Conservation (phyloP, 176 grass and related monocot species). For the Guadua angustifolia region DNA sequence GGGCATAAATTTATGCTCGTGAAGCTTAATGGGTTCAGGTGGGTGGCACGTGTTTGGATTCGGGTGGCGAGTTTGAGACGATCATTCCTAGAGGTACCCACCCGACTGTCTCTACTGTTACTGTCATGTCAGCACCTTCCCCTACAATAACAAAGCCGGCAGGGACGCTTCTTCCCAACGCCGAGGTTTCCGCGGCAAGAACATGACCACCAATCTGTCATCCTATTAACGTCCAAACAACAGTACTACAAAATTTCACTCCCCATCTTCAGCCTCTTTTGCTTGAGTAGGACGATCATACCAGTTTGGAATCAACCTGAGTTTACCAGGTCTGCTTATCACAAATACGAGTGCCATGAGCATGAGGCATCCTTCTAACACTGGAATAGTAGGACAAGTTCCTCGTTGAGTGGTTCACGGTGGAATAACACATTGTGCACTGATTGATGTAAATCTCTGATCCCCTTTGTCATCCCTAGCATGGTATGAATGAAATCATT, state of each 20-base stretch:
- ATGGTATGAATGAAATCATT: slow-evolving; percentile 26
- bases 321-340: background rate
- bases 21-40: too few relatives aligned
- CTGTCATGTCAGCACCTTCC: background rate
- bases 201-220: background rate
- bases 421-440: slow-evolving; percentile 40
- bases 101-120: too few relatives aligned
- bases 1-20: too few relatives aligned
- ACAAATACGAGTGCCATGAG: slow-evolving; percentile 29
- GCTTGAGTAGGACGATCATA: background rate
- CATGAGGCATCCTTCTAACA: slow-evolving; percentile 46
- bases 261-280: slow-evolving; percentile 11
- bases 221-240: background rate
- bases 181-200: background rate
- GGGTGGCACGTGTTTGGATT: too few relatives aligned
- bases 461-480: slow-evolving; percentile 32
- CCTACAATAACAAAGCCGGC: slow-evolving; percentile 8
- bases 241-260: background rate
- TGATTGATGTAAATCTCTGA: slow-evolving; percentile 53
- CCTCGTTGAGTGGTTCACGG: slow-evolving; percentile 26
- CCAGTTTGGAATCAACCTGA: background rate
- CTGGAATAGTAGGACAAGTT: background rate
- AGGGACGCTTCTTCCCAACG: background rate
- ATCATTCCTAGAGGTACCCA: too few relatives aligned
- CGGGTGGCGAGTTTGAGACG: too few relatives aligned